These are phyloP conservation scores for Glycyrrhiza uralensis DNA, from an alignment of 306 rosid species.

Conservation along the genomic window DNA sequence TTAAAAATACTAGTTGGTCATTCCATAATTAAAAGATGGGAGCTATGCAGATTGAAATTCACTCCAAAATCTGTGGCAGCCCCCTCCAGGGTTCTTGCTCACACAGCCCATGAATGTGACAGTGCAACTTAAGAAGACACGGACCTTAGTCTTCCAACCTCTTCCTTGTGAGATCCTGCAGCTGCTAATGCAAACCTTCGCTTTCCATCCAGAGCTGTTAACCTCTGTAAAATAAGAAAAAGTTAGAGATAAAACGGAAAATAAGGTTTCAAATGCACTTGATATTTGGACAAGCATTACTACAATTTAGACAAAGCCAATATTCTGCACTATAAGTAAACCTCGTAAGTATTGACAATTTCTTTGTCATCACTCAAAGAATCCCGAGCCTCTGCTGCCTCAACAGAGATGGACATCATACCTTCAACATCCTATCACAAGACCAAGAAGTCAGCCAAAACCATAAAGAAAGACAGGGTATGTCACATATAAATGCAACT, in stretches of 20 bases:
- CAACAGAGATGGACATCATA: constrained; percentile 97
- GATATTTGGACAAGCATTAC: constrained; percentile 7
- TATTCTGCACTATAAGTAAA: constrained; percentile 27
- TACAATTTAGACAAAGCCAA: neutral
- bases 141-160: constrained; percentile 87
- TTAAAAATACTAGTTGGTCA: neutral
- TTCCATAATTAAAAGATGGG: neutral
- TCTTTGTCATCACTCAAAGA: constrained; percentile 90
- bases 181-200: constrained; percentile 97
- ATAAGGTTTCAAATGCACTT: neutral
- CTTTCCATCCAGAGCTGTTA: constrained; percentile 95
- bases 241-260: neutral
- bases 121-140: constrained; percentile 15
- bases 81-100: constrained; percentile 20
- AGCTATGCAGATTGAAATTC: constrained; percentile 16
- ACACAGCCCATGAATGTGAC: constrained; percentile 18
- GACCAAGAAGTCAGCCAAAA: constrained; percentile 40
- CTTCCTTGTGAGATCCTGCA: constrained; percentile 92
- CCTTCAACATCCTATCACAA: constrained; percentile 92
- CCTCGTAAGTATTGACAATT: constrained; percentile 87
- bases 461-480: constrained; percentile 9
- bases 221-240: constrained; percentile 49
- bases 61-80: constrained; percentile 18
- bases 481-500: neutral
- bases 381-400: constrained; percentile 92